Percentiles rank a stretch among this genome's conserved stretches.
Conservation (phyloP, 768 basidiomycete species). For the Collybiopsis confluens region DNA sequence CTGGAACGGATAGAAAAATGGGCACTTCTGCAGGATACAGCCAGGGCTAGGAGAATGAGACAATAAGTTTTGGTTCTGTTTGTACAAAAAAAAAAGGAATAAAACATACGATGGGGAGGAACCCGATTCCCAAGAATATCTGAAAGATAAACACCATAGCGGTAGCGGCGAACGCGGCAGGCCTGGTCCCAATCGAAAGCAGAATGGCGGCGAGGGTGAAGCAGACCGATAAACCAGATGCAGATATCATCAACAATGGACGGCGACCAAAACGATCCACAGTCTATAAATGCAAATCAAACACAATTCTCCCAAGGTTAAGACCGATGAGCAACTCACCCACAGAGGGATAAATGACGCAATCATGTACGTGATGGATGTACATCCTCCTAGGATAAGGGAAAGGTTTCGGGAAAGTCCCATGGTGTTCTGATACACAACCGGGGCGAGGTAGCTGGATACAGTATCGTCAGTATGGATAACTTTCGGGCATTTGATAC, state of each 20-base stretch:
- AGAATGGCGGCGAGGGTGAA: slow-evolving; percentile 31
- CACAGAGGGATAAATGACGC: slow-evolving; percentile 37
- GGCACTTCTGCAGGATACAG: slow-evolving; percentile 29
- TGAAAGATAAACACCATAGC: slow-evolving; percentile 39
- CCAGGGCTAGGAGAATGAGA: slow-evolving; percentile 22
- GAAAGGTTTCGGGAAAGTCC: slow-evolving; percentile 34
- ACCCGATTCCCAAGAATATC: slow-evolving; percentile 36
- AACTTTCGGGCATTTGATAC: neutral
- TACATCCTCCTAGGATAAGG: slow-evolving; percentile 35
- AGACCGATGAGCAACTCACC: slow-evolving; percentile 16
- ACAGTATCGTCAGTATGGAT: neutral
- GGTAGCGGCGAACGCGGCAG: slow-evolving; percentile 31
- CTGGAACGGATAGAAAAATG: neutral
- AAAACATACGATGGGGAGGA: slow-evolving; percentile 29
- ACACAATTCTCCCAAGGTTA: neutral
- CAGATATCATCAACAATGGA: slow-evolving; percentile 31
- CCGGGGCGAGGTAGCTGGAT: slow-evolving; percentile 32
- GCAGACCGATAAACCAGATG: slow-evolving; percentile 32
- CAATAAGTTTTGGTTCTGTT: neutral
- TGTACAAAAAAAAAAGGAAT: neutral
- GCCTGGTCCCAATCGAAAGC: slow-evolving; percentile 28
- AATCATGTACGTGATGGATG: slow-evolving; percentile 34
- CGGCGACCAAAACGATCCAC: slow-evolving; percentile 37
- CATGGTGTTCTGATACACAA: slow-evolving; percentile 39
- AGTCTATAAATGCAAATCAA: slow-evolving; percentile 20